A percentile compares a stretch with the other conserved stretches of the same genome.
These are phyloP conservation scores for Fusarium longipes DNA, from an alignment of 2,329 filamentous ascomycete genomes.

Conservation along the genomic window DNA sequence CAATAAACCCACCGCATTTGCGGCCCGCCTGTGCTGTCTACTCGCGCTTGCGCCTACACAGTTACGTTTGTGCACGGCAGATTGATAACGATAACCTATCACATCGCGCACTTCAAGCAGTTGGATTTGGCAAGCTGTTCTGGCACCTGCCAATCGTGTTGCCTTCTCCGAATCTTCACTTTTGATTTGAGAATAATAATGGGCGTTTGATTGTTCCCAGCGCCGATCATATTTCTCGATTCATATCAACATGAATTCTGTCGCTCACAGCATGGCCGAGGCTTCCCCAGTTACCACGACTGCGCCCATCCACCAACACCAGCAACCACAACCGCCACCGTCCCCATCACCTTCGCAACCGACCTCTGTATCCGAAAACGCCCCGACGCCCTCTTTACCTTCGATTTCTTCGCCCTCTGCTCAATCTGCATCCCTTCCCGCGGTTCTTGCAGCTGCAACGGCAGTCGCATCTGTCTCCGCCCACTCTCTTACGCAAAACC, in stretches of 20 bases:
- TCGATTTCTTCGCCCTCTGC: conserved; percentile 46
- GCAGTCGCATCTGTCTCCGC: conserved; percentile 38
- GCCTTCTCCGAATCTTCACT: conserved; percentile 13
- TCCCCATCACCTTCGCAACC: conserved; percentile 45
- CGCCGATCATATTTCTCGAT: conserved; percentile 23
- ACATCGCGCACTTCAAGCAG: conserved; percentile 13
- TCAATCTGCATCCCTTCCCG: conserved; percentile 43
- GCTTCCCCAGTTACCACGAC: conserved; percentile 35
- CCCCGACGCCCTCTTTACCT: conserved; percentile 41
- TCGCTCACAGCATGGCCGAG: conserved; percentile 53
- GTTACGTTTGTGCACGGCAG: conserved; percentile 21
- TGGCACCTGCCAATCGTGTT: conserved; percentile 23
- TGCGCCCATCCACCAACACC: conserved; percentile 40
- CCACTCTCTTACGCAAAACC: conserved; percentile 40
- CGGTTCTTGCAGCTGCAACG: conserved; percentile 40
- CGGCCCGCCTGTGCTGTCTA: conserved; percentile 33
- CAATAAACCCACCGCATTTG: conserved; percentile 16
- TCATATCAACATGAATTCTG: conserved; percentile 52
- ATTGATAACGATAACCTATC: neutral
- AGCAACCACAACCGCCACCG: conserved; percentile 42
- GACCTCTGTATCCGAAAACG: conserved; percentile 42
- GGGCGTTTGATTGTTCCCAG: conserved; percentile 40
- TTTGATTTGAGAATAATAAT: conserved; percentile 42
- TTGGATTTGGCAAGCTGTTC: conserved; percentile 21
- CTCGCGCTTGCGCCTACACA: conserved; percentile 32